Evolutionary conservation across 352 stramenopile genomes (phyloP), one percentile per base, ranked within the genome.

Genomic region (Globisporangium perplexum): DNA sequence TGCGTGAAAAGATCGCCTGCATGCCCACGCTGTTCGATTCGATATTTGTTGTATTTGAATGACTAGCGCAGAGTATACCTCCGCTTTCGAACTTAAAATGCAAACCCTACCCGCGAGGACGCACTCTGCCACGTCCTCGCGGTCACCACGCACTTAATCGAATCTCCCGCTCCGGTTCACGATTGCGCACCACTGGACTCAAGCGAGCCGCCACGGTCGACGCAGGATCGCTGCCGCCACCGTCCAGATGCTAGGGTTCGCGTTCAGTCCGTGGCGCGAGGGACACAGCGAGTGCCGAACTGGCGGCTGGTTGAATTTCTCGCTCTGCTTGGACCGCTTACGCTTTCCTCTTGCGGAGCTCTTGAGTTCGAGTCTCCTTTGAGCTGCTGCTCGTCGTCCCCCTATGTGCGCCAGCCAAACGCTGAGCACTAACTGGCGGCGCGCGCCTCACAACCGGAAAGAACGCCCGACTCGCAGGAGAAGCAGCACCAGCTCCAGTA

Each of bases 281-380:
- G 36, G 57, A 41, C 50, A 26, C 0, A 10, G 17, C 7, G 0
- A 3, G 51, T 41, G 51, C 17, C 45, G 2, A 23, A n/a, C n/a
- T n/a, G 24, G 36, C 50, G 43, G 49, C 50, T 58, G 57, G 50
- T 63, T 63, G 57, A 59, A 45, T 59, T 57, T 63, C 30, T 46
- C 36, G 30, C 43, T 50, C 52, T 59, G 45, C 53, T 59, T 59
- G 45, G 53, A 35, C 23, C 31, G 36, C 45, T 44, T 26, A 17
- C 47, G 30, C 28, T 28, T 31, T 53, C n/a, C n/a, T n/a, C n/a
- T n/a, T n/a, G n/a, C n/a, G 17, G 48, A 33, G n/a, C 4, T 31
- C 33, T 10, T 23, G n/a, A n/a, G n/a, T n/a, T n/a, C n/a, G n/a
- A n/a, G n/a, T n/a, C n/a, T n/a, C n/a, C n/a, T n/a, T n/a, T n/a